Evolutionary conservation across 2,329 filamentous ascomycete species (phyloP), one percentile per base, ranked within the genome.

Genomic region (Xylaria sp.): DNA sequence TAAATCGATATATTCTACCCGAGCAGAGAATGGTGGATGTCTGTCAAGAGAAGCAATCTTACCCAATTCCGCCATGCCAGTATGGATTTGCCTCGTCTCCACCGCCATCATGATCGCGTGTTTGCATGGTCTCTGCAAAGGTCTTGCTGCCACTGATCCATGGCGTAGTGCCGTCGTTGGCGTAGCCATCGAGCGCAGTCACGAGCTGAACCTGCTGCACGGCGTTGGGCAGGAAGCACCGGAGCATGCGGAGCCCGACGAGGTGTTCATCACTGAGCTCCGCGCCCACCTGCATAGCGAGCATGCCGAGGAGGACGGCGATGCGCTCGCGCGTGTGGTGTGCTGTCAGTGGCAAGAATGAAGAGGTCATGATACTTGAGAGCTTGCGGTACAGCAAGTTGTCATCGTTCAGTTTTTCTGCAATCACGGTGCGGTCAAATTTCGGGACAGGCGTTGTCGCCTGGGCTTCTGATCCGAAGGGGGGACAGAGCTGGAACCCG

Each of bases 21-120:
- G 9, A 42, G 8, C 8, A 42, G 8, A 7, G 11, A 42, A 42
- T 10, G 11, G 11, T 10, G 37, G 37, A 13, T 13, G 8, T 9
- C 7, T 42, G 11, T 42, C 9, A 13, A 42, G 37, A 42, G 37
- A 42, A 13, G 11, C 3, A 42, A 4, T 13, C 37, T 42, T 57
- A 68, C 67, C 68, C 66, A 46, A 68, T 49, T 16, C 68, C 66
- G 16, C 61, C 64, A 54, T 59, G 67, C 57, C 59, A 66, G 39
- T 68, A 65, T 51, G 65, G 62, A 30, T 68, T 55, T 46, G 63
- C 63, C 11, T 54, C 58, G 13, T 60, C 46, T 9, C 47, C 50
- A 13, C 55, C 57, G 2, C 47, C 50, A 13, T 56, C 57, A 4
- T 9, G n/a, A 10, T 35, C 30, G 13, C 51, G 48, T 13, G 48